Percentiles rank a stretch among this genome's conserved stretches.
phyloP scores from a whole-genome alignment of 108 stramenopile genomes.

The Stephanodiscus minutulus region DNA sequence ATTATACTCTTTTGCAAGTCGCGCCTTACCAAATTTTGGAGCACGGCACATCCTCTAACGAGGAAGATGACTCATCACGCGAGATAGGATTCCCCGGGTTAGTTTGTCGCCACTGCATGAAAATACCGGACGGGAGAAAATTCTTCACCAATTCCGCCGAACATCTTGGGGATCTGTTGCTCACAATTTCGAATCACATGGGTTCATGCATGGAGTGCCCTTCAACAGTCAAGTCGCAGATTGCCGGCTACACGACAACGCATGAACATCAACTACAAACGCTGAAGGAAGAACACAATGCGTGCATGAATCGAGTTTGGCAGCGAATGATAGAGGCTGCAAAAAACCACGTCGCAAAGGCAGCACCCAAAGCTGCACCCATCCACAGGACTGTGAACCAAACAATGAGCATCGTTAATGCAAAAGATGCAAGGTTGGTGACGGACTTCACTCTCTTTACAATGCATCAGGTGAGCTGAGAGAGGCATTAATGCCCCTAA shows the following conservation, averaged over 20 bases:
- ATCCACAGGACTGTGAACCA: constrained; percentile 15
- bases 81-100: constrained; percentile 53
- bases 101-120: constrained; percentile 43
- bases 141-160: constrained; percentile 55
- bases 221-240: constrained; percentile 26
- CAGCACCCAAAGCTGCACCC: constrained; percentile 1
- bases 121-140: constrained; percentile 22
- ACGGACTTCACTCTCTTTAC: constrained; percentile 42
- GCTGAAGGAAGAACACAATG: too few species aligned
- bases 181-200: constrained; percentile 47
- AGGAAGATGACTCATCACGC: constrained; percentile 31
- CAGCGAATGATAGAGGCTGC: background rate
- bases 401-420: constrained; percentile 19
- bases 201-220: constrained; percentile 39
- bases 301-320: too few species aligned
- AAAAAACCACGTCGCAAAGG: constrained; percentile 7
- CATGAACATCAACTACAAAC: constrained; percentile 14
- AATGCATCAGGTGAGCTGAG: constrained; percentile 31
- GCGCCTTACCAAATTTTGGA: constrained; percentile 27
- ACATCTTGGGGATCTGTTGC: constrained; percentile 34
- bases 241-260: constrained; percentile 22
- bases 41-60: constrained; percentile 1
- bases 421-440: constrained; percentile 32
- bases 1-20: constrained; percentile 44
- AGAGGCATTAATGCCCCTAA: too few species aligned